A percentile compares a stretch with the other conserved stretches of the same genome.
Evolutionary conservation across 768 basidiomycete species (phyloP).

Genomic region (Russula abietina): DNA sequence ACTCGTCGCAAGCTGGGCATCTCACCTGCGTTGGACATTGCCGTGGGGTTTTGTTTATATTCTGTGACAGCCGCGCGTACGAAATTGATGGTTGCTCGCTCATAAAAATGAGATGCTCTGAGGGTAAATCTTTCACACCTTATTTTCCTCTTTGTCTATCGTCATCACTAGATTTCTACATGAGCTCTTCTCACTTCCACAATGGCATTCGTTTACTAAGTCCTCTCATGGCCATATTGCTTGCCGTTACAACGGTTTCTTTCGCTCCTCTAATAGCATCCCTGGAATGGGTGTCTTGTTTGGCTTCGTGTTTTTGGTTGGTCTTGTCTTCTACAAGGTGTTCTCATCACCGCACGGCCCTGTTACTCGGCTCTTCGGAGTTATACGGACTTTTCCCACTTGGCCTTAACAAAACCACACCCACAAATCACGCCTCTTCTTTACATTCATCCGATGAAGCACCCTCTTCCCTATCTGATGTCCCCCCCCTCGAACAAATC

Average conservation of each 20-base stretch:
- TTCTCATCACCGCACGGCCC: neutral
- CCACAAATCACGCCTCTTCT: neutral
- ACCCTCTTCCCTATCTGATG: neutral
- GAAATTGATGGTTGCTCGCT: neutral
- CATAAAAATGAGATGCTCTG: neutral
- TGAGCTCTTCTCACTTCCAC: neutral
- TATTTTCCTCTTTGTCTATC: neutral
- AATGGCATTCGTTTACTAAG: neutral
- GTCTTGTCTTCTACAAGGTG: conserved; percentile 7
- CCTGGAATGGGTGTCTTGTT: conserved; percentile 1
- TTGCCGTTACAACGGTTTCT: neutral
- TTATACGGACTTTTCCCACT: neutral
- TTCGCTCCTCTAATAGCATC: neutral
- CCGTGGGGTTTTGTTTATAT: neutral
- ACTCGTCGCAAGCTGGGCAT: neutral
- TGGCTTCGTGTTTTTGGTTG: neutral
- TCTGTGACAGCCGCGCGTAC: neutral
- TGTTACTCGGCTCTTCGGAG: neutral
- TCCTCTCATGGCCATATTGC: neutral
- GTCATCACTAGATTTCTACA: neutral
- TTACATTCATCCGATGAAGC: neutral
- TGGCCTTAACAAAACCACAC: neutral
- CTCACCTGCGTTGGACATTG: neutral
- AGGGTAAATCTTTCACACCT: neutral
- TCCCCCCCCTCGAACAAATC: conserved; percentile 32